Base-by-base conservation (phyloP, 2,329 filamentous ascomycete genomes). In the Fusarium domesticum region DNA sequence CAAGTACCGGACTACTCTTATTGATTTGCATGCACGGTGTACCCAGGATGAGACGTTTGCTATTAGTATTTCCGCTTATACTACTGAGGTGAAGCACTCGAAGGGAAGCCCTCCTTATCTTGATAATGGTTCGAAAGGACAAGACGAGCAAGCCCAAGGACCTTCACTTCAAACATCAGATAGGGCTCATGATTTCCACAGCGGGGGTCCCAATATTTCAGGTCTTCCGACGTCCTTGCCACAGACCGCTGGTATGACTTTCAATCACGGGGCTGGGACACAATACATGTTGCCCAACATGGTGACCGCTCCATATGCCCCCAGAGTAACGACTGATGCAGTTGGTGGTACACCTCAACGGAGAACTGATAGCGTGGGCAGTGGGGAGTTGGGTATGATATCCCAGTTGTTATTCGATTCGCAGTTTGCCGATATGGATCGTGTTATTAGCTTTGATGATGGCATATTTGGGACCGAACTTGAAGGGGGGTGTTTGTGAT, bases 321-420 rank as follows among this genome's bases (percentile, higher is more conserved):
- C 30, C 1, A 19, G 30, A 10, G 15, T 23, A 12, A 10, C 35
- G 2, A 5, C 35, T 1, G 33, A 28, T 11, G 12, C 15, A 3
- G 15, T 6, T 5, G n/a, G 2, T 10, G 18, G 28, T 17, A 39
- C 31, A 7, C 3, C 20, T 2, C 18, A 16, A 8, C 41, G 31
- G 16, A 20, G 42, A 15, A 47, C 31, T 6, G 18, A 15, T 6
- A 44, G 36, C 28, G 17, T 35, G 6, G 17, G 14, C 14, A 30
- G 35, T 12, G 42, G 37, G 10, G 42, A 45, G 12, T 11, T 45
- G 12, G 42, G 42, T 6, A 41, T 45, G 37, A 45, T 45, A 31
- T 45, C 59, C 0, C 75, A 71, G 45, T 87, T 82, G 14, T 76
- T 76, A 2, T 75, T 65, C 84, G 81, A 87, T 25, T 85, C 69